phyloP scores from a whole-genome alignment of 192 early-diverging fungal genomes.

The Bifiguratus adelaidae region DNA sequence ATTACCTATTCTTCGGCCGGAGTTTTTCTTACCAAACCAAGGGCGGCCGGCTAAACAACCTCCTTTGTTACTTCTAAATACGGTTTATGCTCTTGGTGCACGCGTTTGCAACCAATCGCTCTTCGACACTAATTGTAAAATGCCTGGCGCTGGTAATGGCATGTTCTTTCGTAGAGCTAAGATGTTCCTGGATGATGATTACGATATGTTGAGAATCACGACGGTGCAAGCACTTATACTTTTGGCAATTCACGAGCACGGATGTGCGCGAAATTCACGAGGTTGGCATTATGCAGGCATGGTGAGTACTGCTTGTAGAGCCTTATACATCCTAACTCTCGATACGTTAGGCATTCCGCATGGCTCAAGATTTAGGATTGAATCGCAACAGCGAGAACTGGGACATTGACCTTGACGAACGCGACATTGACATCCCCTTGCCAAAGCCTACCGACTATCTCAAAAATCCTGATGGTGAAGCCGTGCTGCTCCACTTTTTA shows the following conservation, averaged over 20 bases:
- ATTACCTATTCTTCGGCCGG: constrained; percentile 48
- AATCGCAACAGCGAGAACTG: background rate
- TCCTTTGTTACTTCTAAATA: constrained; percentile 22
- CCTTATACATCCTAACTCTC: no score
- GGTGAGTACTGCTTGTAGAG: no score
- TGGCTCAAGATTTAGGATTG: constrained; percentile 54
- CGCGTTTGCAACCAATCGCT: constrained; percentile 17
- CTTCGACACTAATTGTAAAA: constrained; percentile 15
- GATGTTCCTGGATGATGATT: constrained; percentile 46
- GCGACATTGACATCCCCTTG: constrained; percentile 27
- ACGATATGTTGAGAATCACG: constrained; percentile 31
- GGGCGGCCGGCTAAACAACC: no score
- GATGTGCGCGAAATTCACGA: constrained; percentile 39
- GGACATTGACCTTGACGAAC: background rate
- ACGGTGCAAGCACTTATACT: constrained; percentile 46
- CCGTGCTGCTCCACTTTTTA: constrained; percentile 16
- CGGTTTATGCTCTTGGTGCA: constrained; percentile 21
- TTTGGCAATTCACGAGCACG: constrained; percentile 49
- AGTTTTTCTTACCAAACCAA: no score
- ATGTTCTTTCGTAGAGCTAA: constrained; percentile 45
- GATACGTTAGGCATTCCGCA: constrained; percentile 47
- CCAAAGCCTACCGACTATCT: constrained; percentile 13
- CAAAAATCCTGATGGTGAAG: background rate
- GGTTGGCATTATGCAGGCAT: constrained; percentile 57
- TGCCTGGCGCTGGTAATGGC: constrained; percentile 14